Evolutionary conservation across 2,329 filamentous ascomycete species (phyloP).

Genomic region (Aspergillus flavus): DNA sequence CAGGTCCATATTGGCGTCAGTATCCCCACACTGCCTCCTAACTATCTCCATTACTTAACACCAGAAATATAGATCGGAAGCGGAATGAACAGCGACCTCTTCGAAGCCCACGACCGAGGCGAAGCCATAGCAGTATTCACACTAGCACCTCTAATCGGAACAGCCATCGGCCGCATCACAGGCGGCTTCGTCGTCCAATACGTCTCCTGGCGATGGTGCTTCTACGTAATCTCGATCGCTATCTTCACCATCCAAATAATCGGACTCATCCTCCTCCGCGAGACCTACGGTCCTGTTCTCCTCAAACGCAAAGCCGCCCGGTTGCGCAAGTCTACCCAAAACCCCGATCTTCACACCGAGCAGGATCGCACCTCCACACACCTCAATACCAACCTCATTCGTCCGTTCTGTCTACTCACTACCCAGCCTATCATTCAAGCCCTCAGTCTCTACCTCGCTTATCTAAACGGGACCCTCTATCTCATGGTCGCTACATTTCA

Average conservation of each 20-base stretch:
- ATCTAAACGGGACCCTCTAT: conserved; percentile 64
- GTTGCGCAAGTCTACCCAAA: conserved; percentile 43
- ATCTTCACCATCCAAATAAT: conserved; percentile 61
- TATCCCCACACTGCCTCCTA: not conserved
- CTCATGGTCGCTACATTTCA: conserved; percentile 66
- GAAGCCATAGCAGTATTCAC: conserved; percentile 64
- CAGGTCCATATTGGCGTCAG: conserved; percentile 8
- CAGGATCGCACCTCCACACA: conserved; percentile 31
- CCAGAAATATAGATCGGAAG: conserved; percentile 41
- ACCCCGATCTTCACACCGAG: conserved; percentile 38
- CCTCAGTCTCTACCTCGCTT: conserved; percentile 56
- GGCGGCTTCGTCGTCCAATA: conserved; percentile 65
- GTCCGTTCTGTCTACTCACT: conserved; percentile 57
- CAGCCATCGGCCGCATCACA: conserved; percentile 65
- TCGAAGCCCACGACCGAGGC: conserved; percentile 62
- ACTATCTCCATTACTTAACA: not conserved
- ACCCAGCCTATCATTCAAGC: conserved; percentile 64
- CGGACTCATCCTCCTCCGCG: conserved; percentile 63
- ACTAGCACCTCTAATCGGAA: conserved; percentile 64
- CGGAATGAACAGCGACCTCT: conserved; percentile 59
- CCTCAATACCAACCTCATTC: conserved; percentile 43
- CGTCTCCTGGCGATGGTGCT: conserved; percentile 72
- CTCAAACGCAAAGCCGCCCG: conserved; percentile 54
- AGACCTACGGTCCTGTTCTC: conserved; percentile 68
- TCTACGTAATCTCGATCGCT: conserved; percentile 65